Conservation (phyloP, 495 filamentous ascomycete genomes). For the Astrothelium macrocarpum region DNA sequence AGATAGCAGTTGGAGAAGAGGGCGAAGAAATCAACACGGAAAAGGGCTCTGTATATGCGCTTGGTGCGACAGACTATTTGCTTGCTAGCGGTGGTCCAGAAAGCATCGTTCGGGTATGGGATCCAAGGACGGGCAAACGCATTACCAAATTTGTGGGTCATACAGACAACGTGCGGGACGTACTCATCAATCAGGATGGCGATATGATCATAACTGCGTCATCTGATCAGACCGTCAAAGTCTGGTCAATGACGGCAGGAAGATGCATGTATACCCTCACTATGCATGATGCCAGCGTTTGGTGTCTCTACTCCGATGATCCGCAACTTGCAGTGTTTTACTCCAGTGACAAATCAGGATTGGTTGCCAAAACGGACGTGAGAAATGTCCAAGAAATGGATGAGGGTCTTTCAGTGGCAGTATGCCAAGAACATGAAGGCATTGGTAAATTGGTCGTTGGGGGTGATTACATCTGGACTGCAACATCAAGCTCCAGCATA, state of each 20-base stretch:
- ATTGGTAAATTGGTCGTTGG: slow-evolving; percentile 75
- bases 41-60: slow-evolving; percentile 91
- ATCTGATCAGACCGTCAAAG: slow-evolving; percentile 92
- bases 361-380: slow-evolving; percentile 90
- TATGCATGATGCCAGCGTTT: slow-evolving; percentile 98
- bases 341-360: slow-evolving; percentile 80
- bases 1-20: slow-evolving; percentile 72
- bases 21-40: slow-evolving; percentile 66
- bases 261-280: slow-evolving; percentile 95
- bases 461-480: slow-evolving; percentile 83
- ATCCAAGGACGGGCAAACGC: slow-evolving; percentile 75
- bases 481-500: slow-evolving; percentile 87
- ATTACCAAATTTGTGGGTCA: slow-evolving; percentile 98
- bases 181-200: slow-evolving; percentile 77
- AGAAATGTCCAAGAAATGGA: slow-evolving; percentile 69
- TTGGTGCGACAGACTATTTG: slow-evolving; percentile 63
- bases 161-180: slow-evolving; percentile 86
- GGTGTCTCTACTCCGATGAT: slow-evolving; percentile 86
- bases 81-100: slow-evolving; percentile 91
- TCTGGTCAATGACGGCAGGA: slow-evolving; percentile 91
- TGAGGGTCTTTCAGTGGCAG: slow-evolving; percentile 77
- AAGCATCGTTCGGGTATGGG: slow-evolving; percentile 88
- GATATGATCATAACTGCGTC: slow-evolving; percentile 91
- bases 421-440: slow-evolving; percentile 83
- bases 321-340: slow-evolving; percentile 83